Percentiles rank a stretch among this genome's conserved stretches.
Evolutionary conservation across 305 asterid genomes (phyloP).

Genomic region (Salvia sclarea): DNA sequence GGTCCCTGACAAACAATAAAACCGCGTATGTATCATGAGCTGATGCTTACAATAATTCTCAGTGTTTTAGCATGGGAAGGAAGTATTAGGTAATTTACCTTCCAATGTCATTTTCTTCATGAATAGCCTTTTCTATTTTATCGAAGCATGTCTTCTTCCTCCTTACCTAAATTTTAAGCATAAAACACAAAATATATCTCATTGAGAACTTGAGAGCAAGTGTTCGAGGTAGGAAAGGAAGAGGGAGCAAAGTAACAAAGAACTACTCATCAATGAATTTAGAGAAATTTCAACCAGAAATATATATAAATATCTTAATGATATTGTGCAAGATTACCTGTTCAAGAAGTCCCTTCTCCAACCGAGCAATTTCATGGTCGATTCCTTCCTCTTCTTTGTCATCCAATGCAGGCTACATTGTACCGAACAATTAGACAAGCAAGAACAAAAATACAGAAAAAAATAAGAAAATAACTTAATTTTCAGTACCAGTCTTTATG

Average conservation of each 20-base stretch:
- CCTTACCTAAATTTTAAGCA: conserved; percentile 50
- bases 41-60: conserved; percentile 15
- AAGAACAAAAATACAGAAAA: conserved; percentile 6
- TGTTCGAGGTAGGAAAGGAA: neutral
- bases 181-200: conserved; percentile 27
- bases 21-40: conserved; percentile 20
- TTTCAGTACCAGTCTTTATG: conserved; percentile 24
- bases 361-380: conserved; percentile 65
- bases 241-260: neutral
- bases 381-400: conserved; percentile 79
- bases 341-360: conserved; percentile 61
- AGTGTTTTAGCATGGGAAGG: conserved; percentile 18
- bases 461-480: conserved; percentile 1
- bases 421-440: conserved; percentile 21
- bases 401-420: conserved; percentile 77
- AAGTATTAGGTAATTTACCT: conserved; percentile 46
- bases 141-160: conserved; percentile 64
- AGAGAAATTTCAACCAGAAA: neutral
- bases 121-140: conserved; percentile 55
- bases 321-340: conserved; percentile 50
- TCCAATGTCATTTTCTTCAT: conserved; percentile 49
- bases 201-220: neutral
- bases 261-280: conserved; percentile 2
- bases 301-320: neutral
- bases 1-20: conserved; percentile 59